phyloP scores from a whole-genome alignment of 1,284 basidiomycete genomes.

The Veloporphyrellus conicus region DNA sequence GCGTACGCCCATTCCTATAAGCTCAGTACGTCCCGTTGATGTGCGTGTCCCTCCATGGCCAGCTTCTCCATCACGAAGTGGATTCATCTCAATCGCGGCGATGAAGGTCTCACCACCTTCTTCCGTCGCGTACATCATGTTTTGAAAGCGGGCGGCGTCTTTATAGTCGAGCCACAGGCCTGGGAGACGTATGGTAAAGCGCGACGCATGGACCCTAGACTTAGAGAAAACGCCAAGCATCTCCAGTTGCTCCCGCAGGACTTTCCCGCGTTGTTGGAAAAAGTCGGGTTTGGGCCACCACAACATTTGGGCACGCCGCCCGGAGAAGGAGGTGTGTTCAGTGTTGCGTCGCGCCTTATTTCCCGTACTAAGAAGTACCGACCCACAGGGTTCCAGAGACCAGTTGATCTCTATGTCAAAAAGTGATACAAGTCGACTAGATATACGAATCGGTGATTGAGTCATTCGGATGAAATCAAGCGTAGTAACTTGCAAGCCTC shows the following conservation, averaged over 20 bases:
- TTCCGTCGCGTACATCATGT: slow-evolving; percentile 58
- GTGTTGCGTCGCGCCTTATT: no score
- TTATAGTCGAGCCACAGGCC: slow-evolving; percentile 73
- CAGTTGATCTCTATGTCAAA: slow-evolving; percentile 46
- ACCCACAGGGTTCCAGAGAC: slow-evolving; percentile 45
- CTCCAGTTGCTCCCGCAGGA: slow-evolving; percentile 58
- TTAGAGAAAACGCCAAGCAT: slow-evolving; percentile 55
- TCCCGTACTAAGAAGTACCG: slow-evolving; percentile 1
- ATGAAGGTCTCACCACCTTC: slow-evolving; percentile 59
- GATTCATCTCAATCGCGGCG: slow-evolving; percentile 77
- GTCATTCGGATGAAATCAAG: no score
- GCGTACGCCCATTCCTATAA: slow-evolving; percentile 49
- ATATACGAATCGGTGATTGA: no score
- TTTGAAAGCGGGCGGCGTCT: slow-evolving; percentile 54
- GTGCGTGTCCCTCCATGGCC: background rate
- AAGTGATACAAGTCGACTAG: no score
- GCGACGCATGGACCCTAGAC: slow-evolving; percentile 56
- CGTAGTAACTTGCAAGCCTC: no score
- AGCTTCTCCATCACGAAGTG: slow-evolving; percentile 83
- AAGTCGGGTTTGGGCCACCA: slow-evolving; percentile 58
- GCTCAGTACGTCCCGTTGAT: background rate
- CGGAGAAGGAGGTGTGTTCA: slow-evolving; percentile 53
- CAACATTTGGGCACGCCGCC: slow-evolving; percentile 49
- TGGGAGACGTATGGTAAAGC: slow-evolving; percentile 79
- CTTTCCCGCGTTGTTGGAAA: slow-evolving; percentile 50